These are phyloP conservation scores for Melampsora larici-populina DNA, from an alignment of 1,284 basidiomycete species.

Conservation along the genomic window DNA sequence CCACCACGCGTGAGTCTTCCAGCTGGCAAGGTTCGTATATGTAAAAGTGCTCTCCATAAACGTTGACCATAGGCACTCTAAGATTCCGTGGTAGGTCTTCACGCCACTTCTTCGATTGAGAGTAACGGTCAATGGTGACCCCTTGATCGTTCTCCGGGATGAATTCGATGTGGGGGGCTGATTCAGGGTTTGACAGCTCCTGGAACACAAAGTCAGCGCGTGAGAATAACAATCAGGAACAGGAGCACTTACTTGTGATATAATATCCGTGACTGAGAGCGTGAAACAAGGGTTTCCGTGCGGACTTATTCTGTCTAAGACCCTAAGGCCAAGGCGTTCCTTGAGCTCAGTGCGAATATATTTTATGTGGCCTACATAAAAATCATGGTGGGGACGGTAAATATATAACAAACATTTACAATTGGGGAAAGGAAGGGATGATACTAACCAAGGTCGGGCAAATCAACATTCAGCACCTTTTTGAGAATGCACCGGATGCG, in stretches of 20 bases:
- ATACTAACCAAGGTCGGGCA: no score
- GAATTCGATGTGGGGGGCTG: background rate
- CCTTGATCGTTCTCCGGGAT: background rate
- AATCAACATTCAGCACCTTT: no score
- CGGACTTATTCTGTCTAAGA: background rate
- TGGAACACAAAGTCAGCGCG: background rate
- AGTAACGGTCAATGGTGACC: background rate
- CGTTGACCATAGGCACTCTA: background rate
- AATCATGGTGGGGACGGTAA: no score
- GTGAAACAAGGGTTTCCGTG: background rate
- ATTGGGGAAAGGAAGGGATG: no score
- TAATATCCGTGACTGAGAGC: background rate
- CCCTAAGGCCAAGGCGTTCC: background rate
- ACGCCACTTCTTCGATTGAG: slow-evolving; percentile 21
- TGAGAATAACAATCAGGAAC: background rate
- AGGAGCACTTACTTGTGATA: background rate
- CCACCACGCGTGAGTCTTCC: no score
- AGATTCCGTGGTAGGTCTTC: background rate
- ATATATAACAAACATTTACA: no score
- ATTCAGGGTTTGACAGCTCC: background rate
- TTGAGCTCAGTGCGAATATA: background rate
- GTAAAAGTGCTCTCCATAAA: background rate
- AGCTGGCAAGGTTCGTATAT: background rate
- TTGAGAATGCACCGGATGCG: no score
- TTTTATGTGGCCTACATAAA: background rate